A percentile compares a stretch with the other conserved stretches of the same genome.
Conservation (phyloP, 2,329 filamentous ascomycete species). For the Xylariaceae sp. region DNA sequence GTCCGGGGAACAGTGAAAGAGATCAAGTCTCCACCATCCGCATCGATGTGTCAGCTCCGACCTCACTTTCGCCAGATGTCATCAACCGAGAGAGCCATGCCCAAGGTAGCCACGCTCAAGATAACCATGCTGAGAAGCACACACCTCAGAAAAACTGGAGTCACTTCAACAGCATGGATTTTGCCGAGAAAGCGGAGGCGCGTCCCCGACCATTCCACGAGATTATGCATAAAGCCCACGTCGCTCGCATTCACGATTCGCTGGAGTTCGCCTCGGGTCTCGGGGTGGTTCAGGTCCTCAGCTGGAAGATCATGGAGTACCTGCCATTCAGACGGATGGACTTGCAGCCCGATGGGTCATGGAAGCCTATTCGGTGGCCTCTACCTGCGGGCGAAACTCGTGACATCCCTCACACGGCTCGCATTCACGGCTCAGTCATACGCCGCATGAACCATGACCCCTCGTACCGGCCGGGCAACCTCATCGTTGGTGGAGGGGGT, state of each 20-base stretch:
- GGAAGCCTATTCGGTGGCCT: constrained; percentile 78
- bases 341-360: constrained; percentile 64
- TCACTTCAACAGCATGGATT: constrained; percentile 17
- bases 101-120: background rate
- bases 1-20: constrained; percentile 4
- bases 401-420: constrained; percentile 66
- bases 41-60: constrained; percentile 33
- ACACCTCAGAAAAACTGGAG: too few species aligned
- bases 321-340: constrained; percentile 80
- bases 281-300: constrained; percentile 50
- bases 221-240: constrained; percentile 55
- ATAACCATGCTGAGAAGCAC: too few species aligned
- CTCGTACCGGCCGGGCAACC: constrained; percentile 69
- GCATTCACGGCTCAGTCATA: constrained; percentile 71
- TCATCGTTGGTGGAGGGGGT: constrained; percentile 76
- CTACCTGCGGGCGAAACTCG: constrained; percentile 72
- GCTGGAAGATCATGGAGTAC: constrained; percentile 75
- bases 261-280: constrained; percentile 61
- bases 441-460: constrained; percentile 62
- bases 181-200: constrained; percentile 15
- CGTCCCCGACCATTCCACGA: constrained; percentile 46
- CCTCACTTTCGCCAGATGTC: constrained; percentile 3
- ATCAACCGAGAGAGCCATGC: background rate
- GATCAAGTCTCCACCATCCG: constrained; percentile 34
- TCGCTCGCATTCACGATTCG: constrained; percentile 64